Evolutionary conservation across 768 basidiomycete genomes (phyloP), one percentile per base, ranked within the genome.

Genomic region (Hygrocybe punicea): DNA sequence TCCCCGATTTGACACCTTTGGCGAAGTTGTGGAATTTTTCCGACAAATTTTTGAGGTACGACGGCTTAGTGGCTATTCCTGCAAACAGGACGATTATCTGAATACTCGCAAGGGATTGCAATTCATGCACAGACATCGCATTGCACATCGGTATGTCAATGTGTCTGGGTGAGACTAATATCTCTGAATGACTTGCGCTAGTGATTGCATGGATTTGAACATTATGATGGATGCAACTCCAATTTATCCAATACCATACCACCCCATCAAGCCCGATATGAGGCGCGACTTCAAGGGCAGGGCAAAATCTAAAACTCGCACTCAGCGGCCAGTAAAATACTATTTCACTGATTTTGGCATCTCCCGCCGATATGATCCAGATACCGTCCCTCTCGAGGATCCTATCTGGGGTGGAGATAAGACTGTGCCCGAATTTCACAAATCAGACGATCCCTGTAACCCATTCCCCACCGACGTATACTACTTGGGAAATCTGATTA

Each of bases 401-500:
- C 68, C 72, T 0, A 65, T 76, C 2, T 58, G 60, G 7, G 80
- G 78, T 0, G 78, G 73, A 2, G 80, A 83, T 61, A 71, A 70
- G 51, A 64, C 74, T 0, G 72, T 71, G 0, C 78, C 79, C 1
- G 78, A 79, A 47, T 73, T 71, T 42, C 63, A 69, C 23, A 63
- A 63, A 11, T 62, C 54, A 6, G 33, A 56, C 0, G 35, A 57
- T 1, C 69, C 64, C 0, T 63, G 68, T 9, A 60, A 81, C 57
- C 75, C 78, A 0, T 81, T 81, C 44, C 63, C 72, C 0, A 73
- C 72, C 0, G 80, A 81, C 34, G 64, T 81, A 3, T 81, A 77
- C 57, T 73, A 73, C 29, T 58, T 80, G 0, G 78, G 77, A 0
- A 79, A 79, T 45, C 19, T 72, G 7, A 67, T 78, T 4, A 62